These are phyloP conservation scores for Sphaerulina populicola DNA, from an alignment of 2,329 filamentous ascomycete genomes.

Conservation along the genomic window DNA sequence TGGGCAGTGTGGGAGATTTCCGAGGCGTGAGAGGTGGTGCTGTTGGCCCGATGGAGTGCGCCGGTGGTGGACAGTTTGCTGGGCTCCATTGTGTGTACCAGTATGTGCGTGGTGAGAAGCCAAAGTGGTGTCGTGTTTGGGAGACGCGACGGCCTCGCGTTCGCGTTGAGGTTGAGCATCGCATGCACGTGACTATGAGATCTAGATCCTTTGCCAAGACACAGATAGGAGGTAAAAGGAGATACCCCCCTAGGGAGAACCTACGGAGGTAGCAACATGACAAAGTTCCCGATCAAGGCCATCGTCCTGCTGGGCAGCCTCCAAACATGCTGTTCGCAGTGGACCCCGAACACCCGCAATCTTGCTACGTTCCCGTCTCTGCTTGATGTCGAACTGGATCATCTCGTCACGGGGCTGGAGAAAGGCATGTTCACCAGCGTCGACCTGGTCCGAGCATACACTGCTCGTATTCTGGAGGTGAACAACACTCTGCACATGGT, in stretches of 20 bases:
- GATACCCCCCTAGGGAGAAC: too few relatives aligned
- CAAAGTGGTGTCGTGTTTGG: too few relatives aligned
- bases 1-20: slow-evolving; percentile 49
- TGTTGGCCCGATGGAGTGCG: slow-evolving; percentile 11
- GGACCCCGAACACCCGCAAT: not conserved
- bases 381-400: slow-evolving; percentile 46
- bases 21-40: slow-evolving; percentile 23
- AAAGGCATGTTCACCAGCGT: slow-evolving; percentile 47
- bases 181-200: too few relatives aligned
- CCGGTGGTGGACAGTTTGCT: not conserved
- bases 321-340: not conserved
- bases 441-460: slow-evolving; percentile 51
- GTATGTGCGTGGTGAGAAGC: not conserved
- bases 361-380: slow-evolving; percentile 34
- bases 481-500: slow-evolving; percentile 47
- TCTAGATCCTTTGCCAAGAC: too few relatives aligned
- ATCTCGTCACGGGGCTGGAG: slow-evolving; percentile 44
- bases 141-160: too few relatives aligned
- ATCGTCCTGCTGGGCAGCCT: not conserved
- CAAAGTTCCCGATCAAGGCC: not conserved
- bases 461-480: slow-evolving; percentile 45
- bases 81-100: not conserved
- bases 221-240: too few relatives aligned
- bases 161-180: too few relatives aligned
- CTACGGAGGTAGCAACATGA: not conserved